Evolutionary conservation across 2,329 filamentous ascomycete genomes (phyloP), one percentile per base, ranked within the genome.

Genomic region (Elsinoe arachidis): DNA sequence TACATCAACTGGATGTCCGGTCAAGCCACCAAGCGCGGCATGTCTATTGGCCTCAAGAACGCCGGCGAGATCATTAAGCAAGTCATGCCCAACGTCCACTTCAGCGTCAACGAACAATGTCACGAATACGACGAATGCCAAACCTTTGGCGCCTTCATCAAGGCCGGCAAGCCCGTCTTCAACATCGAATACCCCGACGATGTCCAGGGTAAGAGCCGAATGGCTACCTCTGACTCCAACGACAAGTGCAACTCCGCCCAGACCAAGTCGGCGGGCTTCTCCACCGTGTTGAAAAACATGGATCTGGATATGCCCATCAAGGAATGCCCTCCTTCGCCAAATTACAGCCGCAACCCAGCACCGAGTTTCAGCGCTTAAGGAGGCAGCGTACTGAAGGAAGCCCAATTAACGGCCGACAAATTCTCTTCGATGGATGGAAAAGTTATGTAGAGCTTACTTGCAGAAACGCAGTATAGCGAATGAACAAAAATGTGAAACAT

Each of bases 21-120:
- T 11, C 74, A 80, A 63, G 79, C 85, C 2, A 71, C 74, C 39
- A 67, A 69, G 6, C 75, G 77, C 47, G 80, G 80, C 59, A 72
- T 89, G 67, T 77, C 81, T 0, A 76, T 83, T 9, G 86, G 86
- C 0, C 75, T 89, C 57, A 89, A 89, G 72, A 89, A 88, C 65
- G 82, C 81, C 1, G 80, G 75, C 11, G 75, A 72, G 43, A 83
- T 89, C 61, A 80, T 88, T 57, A 58, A 67, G 5, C 61, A 68
- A 1, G 76, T 81, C 2, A 69, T 80, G 5, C 68, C 73, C 30
- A 68, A 78, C 4, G 78, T 86, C 55, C 75, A 86, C 64, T 89
- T 85, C 70, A 78, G 76, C 5, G 84, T 89, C 63, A 86, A 87
- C 68, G 86, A 88, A 73, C 79, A 87, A 70, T 88, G 86, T 67